phyloP scores from a whole-genome alignment of 2,329 filamentous ascomycete genomes.

The Dothideomycetidae sp. region DNA sequence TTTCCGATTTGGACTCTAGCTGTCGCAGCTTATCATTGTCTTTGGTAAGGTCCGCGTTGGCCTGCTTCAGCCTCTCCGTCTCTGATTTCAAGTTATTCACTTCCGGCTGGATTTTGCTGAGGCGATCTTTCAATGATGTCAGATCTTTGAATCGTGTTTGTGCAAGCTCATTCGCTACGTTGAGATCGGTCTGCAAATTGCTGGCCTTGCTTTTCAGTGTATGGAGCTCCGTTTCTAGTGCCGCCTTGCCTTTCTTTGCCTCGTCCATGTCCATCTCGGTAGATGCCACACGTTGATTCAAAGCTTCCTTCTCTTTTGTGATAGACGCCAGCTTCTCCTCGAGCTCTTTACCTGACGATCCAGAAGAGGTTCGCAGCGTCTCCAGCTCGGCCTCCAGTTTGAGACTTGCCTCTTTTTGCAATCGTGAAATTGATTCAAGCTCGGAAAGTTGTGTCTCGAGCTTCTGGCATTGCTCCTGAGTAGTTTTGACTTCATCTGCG shows the following conservation, averaged over 20 bases:
- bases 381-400: conserved; percentile 12
- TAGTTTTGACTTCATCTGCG: conserved; percentile 17
- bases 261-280: conserved; percentile 57
- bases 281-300: conserved; percentile 50
- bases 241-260: conserved; percentile 38
- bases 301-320: conserved; percentile 44
- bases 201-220: conserved; percentile 56
- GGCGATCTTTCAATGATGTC: conserved; percentile 59
- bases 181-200: conserved; percentile 66
- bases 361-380: conserved; percentile 9
- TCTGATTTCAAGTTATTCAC: conserved; percentile 66
- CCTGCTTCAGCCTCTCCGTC: conserved; percentile 55
- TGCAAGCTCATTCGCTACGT: conserved; percentile 72
- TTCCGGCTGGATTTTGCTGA: conserved; percentile 79
- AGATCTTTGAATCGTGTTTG: conserved; percentile 80
- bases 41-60: conserved; percentile 58
- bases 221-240: conserved; percentile 51
- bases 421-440: conserved; percentile 23
- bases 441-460: conserved; percentile 53
- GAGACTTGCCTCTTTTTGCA: conserved; percentile 10
- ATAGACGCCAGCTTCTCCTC: conserved; percentile 25
- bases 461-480: conserved; percentile 15
- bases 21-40: conserved; percentile 51
- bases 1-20: conserved; percentile 71
- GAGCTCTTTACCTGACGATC: conserved; percentile 43